Evolutionary conservation across 75 land plant genomes (phyloP), one percentile per base, ranked within the genome.

Genomic region (Gnetum montanum): DNA sequence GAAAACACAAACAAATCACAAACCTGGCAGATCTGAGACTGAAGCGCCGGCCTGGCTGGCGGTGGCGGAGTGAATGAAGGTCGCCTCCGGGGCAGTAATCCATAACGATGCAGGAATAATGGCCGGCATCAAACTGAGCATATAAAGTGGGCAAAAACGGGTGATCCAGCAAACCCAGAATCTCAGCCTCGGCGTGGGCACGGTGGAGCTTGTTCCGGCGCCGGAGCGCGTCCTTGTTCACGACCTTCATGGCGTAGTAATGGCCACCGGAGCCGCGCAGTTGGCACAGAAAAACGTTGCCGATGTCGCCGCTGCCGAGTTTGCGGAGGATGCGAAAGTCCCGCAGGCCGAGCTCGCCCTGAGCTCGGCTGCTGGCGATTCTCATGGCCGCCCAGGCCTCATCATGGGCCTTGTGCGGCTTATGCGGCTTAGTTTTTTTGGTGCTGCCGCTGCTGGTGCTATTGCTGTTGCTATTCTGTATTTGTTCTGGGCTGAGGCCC

Each of bases 21-120:
- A n/a, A 83, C 87, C 66, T 75, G 12, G 82, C 70, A 10, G 91
- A 66, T 6, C 80, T 66, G 24, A 78, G 31, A 46, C 31, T 34
- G 57, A 86, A 86, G 0, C 78, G 72, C 31, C 70, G 54, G 0
- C 43, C 57, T 7, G 81, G 81, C 35, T 67, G 83, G 19, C 73
- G 58, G 25, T 66, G 77, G 20, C 87, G 60, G 34, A 72, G 68
- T 6, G 66, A 61, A 47, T 86, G 79, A 23, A 87, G 60, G 31
- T 88, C 93, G 2, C 93, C 88, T 13, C 89, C 89, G 52, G 85
- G 65, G 50, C 93, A 88, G 33, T 67, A 87, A 69, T 83, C 88
- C 81, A 83, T 87, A 28, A 83, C 78, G 20, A 76, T 52, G 53
- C 84, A 83, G 7, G 92, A 83, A 65, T 69, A 80, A 26, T 80